A percentile compares a stretch with the other conserved stretches of the same genome.
phyloP scores from a whole-genome alignment of 2,329 filamentous ascomycete species.

The Calycina herbarum region DNA sequence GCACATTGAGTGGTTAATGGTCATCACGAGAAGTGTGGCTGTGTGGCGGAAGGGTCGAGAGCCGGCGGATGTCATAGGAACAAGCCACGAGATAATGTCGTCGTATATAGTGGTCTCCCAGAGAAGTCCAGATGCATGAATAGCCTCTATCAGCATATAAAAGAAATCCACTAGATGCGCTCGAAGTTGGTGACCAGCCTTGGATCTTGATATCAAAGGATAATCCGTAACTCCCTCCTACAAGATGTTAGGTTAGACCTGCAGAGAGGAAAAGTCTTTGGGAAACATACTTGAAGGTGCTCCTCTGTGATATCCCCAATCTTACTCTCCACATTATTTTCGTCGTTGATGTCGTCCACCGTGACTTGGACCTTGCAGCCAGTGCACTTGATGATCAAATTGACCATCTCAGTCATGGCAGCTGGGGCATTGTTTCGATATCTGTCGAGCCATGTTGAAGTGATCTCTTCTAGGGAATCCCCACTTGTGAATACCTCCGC shows the following conservation, averaged over 20 bases:
- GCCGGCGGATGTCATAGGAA: conserved; percentile 83
- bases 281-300: conserved; percentile 68
- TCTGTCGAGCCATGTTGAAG: conserved; percentile 59
- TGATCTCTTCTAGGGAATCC: conserved; percentile 55
- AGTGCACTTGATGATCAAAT: conserved; percentile 68
- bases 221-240: conserved; percentile 83
- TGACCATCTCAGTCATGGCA: conserved; percentile 63
- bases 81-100: conserved; percentile 87
- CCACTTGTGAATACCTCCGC: conserved; percentile 65
- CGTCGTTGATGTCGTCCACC: conserved; percentile 81
- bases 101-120: conserved; percentile 71
- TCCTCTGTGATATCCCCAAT: conserved; percentile 84
- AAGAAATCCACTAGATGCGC: conserved; percentile 78
- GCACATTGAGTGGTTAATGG: conserved; percentile 77
- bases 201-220: conserved; percentile 81
- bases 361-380: conserved; percentile 81
- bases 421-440: conserved; percentile 55
- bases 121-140: conserved; percentile 85
- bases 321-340: conserved; percentile 79
- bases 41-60: conserved; percentile 93
- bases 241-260: conserved; percentile 14
- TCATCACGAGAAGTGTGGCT: conserved; percentile 78
- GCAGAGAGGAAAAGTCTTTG: not conserved
- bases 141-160: conserved; percentile 68
- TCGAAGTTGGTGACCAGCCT: conserved; percentile 75